These are phyloP conservation scores for Fusarium sp. DNA, from an alignment of 2,329 filamentous ascomycete species.

Conservation along the genomic window DNA sequence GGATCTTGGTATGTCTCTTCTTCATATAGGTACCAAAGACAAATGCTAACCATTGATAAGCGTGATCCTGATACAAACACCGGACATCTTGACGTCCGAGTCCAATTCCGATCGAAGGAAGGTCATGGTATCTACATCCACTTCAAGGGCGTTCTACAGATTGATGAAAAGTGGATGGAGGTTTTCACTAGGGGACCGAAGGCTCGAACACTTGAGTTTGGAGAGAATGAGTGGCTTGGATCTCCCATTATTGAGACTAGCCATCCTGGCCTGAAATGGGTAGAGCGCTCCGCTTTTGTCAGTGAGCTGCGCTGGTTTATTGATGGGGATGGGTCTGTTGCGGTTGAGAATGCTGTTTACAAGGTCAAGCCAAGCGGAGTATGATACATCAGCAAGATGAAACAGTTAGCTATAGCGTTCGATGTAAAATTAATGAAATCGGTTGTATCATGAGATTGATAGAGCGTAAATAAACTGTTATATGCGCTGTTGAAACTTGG, in stretches of 20 bases:
- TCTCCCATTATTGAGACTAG: neutral
- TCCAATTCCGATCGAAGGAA: neutral
- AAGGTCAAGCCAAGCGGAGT: neutral
- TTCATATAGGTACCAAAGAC: no score
- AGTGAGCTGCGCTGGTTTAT: slow-evolving; percentile 6
- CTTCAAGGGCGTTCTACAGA: neutral
- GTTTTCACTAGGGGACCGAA: neutral
- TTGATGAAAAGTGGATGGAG: slow-evolving; percentile 15
- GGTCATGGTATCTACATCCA: neutral
- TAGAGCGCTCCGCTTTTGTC: neutral
- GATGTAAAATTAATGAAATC: fast-evolving
- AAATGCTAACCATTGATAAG: neutral
- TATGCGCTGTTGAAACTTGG: neutral
- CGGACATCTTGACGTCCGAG: neutral
- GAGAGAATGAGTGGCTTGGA: slow-evolving; percentile 7
- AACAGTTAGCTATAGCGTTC: neutral
- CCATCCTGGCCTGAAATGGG: slow-evolving; percentile 2
- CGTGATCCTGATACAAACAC: slow-evolving; percentile 9
- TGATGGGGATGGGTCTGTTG: neutral
- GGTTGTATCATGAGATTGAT: neutral
- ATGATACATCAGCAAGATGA: fast-evolving
- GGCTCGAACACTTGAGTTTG: slow-evolving; percentile 4
- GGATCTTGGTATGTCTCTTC: neutral
- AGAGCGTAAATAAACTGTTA: no score
- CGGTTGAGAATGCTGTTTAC: slow-evolving; percentile 9